Evolutionary conservation across 192 early-diverging fungal genomes (phyloP), one percentile per base, ranked within the genome.

Genomic region (Backusella parvicylindrica): DNA sequence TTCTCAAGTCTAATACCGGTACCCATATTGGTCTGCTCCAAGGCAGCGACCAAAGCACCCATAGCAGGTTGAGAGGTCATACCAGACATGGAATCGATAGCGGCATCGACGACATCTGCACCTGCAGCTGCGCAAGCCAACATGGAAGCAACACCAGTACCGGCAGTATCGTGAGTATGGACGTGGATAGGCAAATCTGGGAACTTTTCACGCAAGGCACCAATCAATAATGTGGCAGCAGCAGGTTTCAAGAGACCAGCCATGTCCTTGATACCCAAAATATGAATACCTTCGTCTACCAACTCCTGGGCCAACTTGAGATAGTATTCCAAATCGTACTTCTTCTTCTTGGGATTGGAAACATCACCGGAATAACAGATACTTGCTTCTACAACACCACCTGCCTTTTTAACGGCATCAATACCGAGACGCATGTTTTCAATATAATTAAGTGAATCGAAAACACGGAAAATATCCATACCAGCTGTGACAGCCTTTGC

Each of bases 241-340:
- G 89, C 85, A 12, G 97, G 97, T 85, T 97, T 96, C 68, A 98
- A 88, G 41, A 97, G 86, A 38, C 97, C 97, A 66, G 97, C 97
- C 97, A 98, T 98, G 77, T 98, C 97, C 84, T 95, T 95, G 77
- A 95, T 94, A n/a, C 89, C 94, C 33, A 98, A 77, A 72, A 98
- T 92, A 77, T 98, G 95, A 79, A 97, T 97, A 68, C 95, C 95
- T 65, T 92, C 89, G 33, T 90, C 82, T 7, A 98, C 95, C 5
- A 98, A 86, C 82, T 95, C 84, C 72, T 94, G 91, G 32, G 93
- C 91, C 72, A 98, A 86, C 60, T 97, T 90, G 41, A 98, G 80
- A 79, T 96, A 98, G 88, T 98, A 98, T 33, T 93, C 85, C 64
- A 98, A 84, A 75, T 92, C 88, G 86, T 97, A 93, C 83, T 95